A percentile compares a stretch with the other conserved stretches of the same genome.
phyloP scores from a whole-genome alignment of 495 filamentous ascomycete genomes.

The Aspergillus cavernicola region DNA sequence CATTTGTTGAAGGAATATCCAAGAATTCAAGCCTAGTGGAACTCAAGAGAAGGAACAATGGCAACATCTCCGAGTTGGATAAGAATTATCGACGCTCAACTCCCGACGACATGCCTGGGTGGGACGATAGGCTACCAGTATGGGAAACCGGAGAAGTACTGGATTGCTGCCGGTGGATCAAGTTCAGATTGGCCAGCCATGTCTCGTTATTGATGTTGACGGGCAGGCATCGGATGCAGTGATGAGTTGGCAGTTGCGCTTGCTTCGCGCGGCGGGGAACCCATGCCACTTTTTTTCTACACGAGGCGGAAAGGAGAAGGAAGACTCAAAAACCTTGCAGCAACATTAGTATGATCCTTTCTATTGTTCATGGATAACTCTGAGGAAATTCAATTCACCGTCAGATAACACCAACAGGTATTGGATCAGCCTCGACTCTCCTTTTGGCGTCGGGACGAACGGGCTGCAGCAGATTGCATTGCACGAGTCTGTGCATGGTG shows the following conservation, averaged over 20 bases:
- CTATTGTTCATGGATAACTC: constrained; percentile 8
- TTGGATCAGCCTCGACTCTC: constrained; percentile 1
- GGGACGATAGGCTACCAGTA: constrained; percentile 11
- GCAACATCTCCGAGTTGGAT: not conserved
- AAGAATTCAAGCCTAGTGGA: not conserved
- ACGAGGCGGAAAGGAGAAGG: constrained; percentile 14
- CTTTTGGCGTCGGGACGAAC: constrained; percentile 4
- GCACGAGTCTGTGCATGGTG: constrained; percentile 15
- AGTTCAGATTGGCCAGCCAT: constrained; percentile 25
- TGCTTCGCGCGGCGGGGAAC: constrained; percentile 27
- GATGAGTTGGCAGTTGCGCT: constrained; percentile 79
- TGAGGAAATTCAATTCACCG: constrained; percentile 10
- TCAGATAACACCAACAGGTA: not conserved
- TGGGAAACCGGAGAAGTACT: constrained; percentile 10
- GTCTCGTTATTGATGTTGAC: constrained; percentile 28
- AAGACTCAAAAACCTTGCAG: constrained; percentile 16
- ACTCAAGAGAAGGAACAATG: not conserved
- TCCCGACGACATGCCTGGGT: not conserved
- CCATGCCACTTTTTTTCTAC: constrained; percentile 22
- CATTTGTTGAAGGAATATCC: not conserved
- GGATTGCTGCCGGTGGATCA: constrained; percentile 11
- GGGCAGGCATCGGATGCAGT: constrained; percentile 64
- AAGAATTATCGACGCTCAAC: not conserved
- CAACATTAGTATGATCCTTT: constrained; percentile 16
- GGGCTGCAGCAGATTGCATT: constrained; percentile 15